Percentiles rank a stretch among this genome's conserved stretches.
These are phyloP conservation scores for Medakamo hakoo DNA, from an alignment of 139 green algal genomes.

Conservation along the genomic window DNA sequence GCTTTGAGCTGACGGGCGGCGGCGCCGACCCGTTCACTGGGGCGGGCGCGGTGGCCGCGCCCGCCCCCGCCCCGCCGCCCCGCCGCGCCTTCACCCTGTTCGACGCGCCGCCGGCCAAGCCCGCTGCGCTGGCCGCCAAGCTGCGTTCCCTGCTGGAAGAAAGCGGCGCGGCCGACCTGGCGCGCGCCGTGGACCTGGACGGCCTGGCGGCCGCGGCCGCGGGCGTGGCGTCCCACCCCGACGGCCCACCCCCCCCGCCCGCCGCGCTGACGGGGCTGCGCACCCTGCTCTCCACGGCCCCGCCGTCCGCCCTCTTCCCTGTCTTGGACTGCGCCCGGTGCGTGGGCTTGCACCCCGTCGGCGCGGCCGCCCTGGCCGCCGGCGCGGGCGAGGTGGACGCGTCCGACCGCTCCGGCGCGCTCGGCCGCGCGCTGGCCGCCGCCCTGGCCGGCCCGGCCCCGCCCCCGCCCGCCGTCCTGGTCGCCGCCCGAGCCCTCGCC, in stretches of 20 bases:
- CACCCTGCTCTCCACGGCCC: constrained; percentile 42
- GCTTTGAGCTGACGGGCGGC: constrained; percentile 2
- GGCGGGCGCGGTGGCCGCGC: background rate
- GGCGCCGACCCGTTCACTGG: constrained; percentile 23
- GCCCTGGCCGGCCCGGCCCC: too few relatives aligned
- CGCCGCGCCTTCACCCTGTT: constrained; percentile 25
- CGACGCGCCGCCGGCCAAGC: constrained; percentile 23
- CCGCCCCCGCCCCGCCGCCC: constrained; percentile 7
- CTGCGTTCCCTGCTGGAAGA: constrained; percentile 15
- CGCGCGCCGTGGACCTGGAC: constrained; percentile 24
- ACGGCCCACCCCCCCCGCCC: background rate
- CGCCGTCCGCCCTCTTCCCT: constrained; percentile 45
- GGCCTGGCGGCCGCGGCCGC: constrained; percentile 10
- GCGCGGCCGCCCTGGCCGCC: constrained; percentile 13
- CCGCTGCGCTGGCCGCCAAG: constrained; percentile 25
- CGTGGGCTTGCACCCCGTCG: constrained; percentile 20
- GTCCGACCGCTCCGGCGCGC: background rate
- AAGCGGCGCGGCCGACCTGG: constrained; percentile 14
- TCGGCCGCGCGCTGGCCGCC: background rate
- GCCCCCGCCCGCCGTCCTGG: background rate
- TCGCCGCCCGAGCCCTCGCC: background rate
- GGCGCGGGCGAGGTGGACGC: constrained; percentile 2
- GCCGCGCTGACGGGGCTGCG: constrained; percentile 19
- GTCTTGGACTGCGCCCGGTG: constrained; percentile 50
- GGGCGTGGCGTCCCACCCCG: too few relatives aligned